These are phyloP conservation scores for Pleoardoris graminearum DNA, from an alignment of 2,329 filamentous ascomycete species.

Conservation along the genomic window DNA sequence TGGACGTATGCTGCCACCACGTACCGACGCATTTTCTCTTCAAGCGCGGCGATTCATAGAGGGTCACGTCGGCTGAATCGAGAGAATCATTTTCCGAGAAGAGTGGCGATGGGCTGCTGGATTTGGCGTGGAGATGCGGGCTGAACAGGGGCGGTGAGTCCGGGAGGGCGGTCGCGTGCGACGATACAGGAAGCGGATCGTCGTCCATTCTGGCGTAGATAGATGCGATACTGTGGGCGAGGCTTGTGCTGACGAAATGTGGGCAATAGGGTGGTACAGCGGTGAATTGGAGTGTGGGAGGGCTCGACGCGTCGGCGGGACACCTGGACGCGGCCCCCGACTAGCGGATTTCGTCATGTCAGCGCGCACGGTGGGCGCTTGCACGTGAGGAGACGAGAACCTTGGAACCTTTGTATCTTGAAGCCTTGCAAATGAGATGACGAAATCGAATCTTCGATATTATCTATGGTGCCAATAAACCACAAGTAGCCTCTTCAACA, in stretches of 20 bases:
- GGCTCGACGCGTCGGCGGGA: conserved; percentile 2
- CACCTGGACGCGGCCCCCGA: conserved; percentile 4
- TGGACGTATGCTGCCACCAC: conserved; percentile 37
- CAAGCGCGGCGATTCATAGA: conserved; percentile 37
- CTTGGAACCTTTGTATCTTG: not conserved
- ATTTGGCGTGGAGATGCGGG: conserved; percentile 25
- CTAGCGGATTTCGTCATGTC: conserved; percentile 13
- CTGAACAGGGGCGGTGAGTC: conserved; percentile 36
- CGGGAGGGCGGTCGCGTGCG: conserved; percentile 24
- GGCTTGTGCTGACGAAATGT: not conserved
- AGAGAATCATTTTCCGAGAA: conserved; percentile 41
- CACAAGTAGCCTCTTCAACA: too few species aligned
- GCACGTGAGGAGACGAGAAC: too few species aligned
- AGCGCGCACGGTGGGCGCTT: conserved; percentile 3
- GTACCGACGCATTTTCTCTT: conserved; percentile 40
- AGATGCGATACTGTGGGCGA: not conserved
- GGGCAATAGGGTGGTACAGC: not conserved
- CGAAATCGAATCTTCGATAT: too few species aligned
- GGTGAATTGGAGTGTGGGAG: not conserved
- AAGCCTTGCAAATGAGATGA: not conserved
- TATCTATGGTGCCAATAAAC: too few species aligned
- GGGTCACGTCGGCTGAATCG: conserved; percentile 33
- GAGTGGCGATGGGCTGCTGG: conserved; percentile 33
- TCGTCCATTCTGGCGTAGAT: conserved; percentile 22
- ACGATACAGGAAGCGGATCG: conserved; percentile 27